Evolutionary conservation across 2,329 filamentous ascomycete genomes (phyloP), one percentile per base, ranked within the genome.

Genomic region (Orbilia blumenaviensis): DNA sequence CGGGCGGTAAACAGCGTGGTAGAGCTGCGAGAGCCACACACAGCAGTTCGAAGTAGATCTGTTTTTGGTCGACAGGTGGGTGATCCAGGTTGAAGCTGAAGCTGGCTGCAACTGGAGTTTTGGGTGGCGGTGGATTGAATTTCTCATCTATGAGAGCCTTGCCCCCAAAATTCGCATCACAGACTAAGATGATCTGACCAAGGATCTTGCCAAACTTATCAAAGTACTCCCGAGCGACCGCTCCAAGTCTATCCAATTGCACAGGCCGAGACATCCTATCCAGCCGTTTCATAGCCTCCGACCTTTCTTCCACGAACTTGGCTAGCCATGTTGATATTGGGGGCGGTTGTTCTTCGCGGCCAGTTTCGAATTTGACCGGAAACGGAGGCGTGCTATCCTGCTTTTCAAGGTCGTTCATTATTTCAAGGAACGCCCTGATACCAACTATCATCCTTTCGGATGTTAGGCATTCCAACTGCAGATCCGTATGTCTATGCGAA

Each of bases 361-460:
- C 79, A 10, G 79, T 80, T 23, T 79, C 79, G 68, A 81, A 81
- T 23, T 89, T 88, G 50, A 90, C 88, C 0, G 95, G 95, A 79
- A 98, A 97, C 0, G 93, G 92, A 1, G 95, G 95, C 23, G 87
- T 87, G 78, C 89, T 87, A 56, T 94, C 91, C 25, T 91, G 90
- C 78, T 91, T 94, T 82, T 99, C 95, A 25, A 98, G 85, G 82
- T 99, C 95, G 0, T 91, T 88, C 89, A 99, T 94, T 79, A 98
- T 93, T 32, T 91, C 92, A 27, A 99, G 86, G 81, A 98, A 99
- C 2, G 95, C 92, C 78, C 93, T 89, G 78, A 99, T 99, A 1
- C 94, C 95, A 79, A 99, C 92, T n/a, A 98, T 94, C 84, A 97
- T 96, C 80, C 92, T 91, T 81, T 99, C 96, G 0, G 96, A 95